phyloP scores from a whole-genome alignment of 257 asterid genomes.

The Rauvolfia tetraphylla region DNA sequence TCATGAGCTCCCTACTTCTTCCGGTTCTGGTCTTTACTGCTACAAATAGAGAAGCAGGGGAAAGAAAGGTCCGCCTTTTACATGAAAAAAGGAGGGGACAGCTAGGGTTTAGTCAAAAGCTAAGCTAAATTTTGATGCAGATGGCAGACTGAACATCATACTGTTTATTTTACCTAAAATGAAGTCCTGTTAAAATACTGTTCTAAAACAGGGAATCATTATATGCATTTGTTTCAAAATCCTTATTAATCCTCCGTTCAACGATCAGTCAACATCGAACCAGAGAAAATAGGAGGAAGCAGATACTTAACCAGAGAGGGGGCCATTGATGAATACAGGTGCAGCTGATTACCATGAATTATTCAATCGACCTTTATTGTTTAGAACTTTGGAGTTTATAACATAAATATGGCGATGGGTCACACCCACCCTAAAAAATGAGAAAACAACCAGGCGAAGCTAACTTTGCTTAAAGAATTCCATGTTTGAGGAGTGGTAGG shows the following conservation, averaged over 20 bases:
- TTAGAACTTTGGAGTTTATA: too few relatives aligned
- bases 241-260: conserved; percentile 8
- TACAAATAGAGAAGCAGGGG: too few relatives aligned
- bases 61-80: too few relatives aligned
- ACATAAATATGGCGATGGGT: neutral
- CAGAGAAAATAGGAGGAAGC: neutral
- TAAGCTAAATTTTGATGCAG: too few relatives aligned
- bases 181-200: too few relatives aligned
- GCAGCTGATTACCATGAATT: conserved; percentile 5
- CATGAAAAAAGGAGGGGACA: too few relatives aligned
- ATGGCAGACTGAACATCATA: too few relatives aligned
- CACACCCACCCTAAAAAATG: neutral
- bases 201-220: neutral
- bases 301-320: neutral
- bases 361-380: neutral
- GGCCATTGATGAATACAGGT: neutral
- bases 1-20: too few relatives aligned
- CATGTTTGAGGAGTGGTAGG: neutral
- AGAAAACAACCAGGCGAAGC: conserved; percentile 6
- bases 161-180: too few relatives aligned
- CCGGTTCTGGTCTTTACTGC: too few relatives aligned
- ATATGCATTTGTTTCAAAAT: neutral
- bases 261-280: conserved; percentile 15
- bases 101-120: too few relatives aligned
- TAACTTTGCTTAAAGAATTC: neutral